Evolutionary conservation across 305 asterid genomes (phyloP).

Genomic region (Solanum hybrid): DNA sequence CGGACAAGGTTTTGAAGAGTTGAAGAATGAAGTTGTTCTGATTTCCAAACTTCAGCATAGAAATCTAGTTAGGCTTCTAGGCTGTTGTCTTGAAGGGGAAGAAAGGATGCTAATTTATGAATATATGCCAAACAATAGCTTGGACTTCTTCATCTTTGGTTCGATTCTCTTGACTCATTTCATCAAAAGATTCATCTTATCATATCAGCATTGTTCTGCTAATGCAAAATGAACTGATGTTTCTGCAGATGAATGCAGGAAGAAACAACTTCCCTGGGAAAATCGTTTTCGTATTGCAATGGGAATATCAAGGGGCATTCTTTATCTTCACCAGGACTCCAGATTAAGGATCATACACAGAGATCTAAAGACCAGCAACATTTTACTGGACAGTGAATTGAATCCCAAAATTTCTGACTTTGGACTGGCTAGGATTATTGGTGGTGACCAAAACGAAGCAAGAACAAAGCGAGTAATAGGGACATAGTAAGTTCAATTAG

Average conservation of each 20-base stretch:
- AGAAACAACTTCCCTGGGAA: constrained; percentile 3
- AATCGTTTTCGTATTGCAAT: background rate
- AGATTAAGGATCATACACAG: constrained; percentile 14
- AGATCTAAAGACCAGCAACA: constrained; percentile 12
- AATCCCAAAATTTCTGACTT: constrained; percentile 18
- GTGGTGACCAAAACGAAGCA: background rate
- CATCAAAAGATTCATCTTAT: background rate
- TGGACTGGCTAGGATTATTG: constrained; percentile 13
- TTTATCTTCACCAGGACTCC: constrained; percentile 15
- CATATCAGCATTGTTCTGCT: background rate
- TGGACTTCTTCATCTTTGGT: constrained; percentile 15
- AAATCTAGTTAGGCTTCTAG: constrained; percentile 8
- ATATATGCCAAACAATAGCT: constrained; percentile 13
- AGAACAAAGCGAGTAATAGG: constrained; percentile 12
- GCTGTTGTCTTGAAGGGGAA: constrained; percentile 9
- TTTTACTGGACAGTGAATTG: constrained; percentile 5
- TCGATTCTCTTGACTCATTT: background rate
- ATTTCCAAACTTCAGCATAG: constrained; percentile 13
- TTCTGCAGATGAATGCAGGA: background rate
- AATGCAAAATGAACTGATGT: background rate
- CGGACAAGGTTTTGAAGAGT: constrained; percentile 6
- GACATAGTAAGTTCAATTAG: constrained; percentile 13
- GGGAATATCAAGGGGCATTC: constrained; percentile 14
- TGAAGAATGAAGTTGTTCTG: constrained; percentile 9
- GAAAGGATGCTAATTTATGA: constrained; percentile 13